Evolutionary conservation across 805 yeast species (phyloP).

Genomic region (Spathaspora boniae): DNA sequence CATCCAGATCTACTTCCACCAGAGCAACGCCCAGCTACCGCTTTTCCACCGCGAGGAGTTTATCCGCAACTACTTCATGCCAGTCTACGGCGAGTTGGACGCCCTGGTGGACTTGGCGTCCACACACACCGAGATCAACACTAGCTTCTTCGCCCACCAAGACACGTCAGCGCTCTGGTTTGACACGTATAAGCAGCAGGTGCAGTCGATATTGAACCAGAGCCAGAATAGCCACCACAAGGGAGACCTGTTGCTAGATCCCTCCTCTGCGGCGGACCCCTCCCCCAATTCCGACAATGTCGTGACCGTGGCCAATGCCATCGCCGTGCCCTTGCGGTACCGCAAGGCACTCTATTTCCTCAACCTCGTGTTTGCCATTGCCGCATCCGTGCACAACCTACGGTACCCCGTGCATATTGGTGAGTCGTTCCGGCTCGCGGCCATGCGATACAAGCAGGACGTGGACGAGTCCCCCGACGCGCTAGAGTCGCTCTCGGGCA

Average conservation of each 20-base stretch:
- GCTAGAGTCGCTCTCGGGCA: slow-evolving; percentile 70
- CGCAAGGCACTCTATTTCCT: slow-evolving; percentile 64
- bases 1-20: slow-evolving; percentile 65
- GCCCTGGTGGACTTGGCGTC: slow-evolving; percentile 49
- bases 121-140: slow-evolving; percentile 46
- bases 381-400: slow-evolving; percentile 69
- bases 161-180: slow-evolving; percentile 1
- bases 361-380: slow-evolving; percentile 75
- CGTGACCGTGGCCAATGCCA: slow-evolving; percentile 29
- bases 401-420: slow-evolving; percentile 63
- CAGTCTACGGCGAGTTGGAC: slow-evolving; percentile 71
- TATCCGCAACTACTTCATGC: slow-evolving; percentile 62
- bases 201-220: slow-evolving; percentile 34
- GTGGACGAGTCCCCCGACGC: slow-evolving; percentile 57
- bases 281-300: slow-evolving; percentile 13
- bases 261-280: no score
- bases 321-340: slow-evolving; percentile 44
- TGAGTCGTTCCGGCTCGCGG: slow-evolving; percentile 67
- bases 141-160: slow-evolving; percentile 16
- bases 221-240: slow-evolving; percentile 16
- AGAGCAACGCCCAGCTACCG: slow-evolving; percentile 81
- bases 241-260: no score
- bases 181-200: slow-evolving; percentile 10
- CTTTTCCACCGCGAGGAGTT: slow-evolving; percentile 79
- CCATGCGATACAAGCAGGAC: slow-evolving; percentile 54